Base-by-base conservation (phyloP, 106 monocot species). In the Allium fistulosum region DNA sequence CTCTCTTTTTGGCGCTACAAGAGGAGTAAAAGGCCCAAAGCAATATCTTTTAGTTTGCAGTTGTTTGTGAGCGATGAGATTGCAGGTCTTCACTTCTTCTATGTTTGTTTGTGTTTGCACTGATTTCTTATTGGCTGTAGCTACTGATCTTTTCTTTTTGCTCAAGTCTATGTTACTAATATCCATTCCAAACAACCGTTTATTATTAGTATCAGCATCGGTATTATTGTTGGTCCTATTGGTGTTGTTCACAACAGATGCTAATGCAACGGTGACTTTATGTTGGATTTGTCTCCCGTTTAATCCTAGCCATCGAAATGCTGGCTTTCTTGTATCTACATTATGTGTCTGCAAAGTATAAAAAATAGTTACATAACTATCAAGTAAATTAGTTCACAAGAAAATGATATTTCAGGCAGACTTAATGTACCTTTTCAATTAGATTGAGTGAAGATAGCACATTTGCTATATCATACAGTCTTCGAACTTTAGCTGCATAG, bases 391-490 rank as follows among this genome's bases (percentile, higher is more conserved):
- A 16, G n/a, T 10, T 49, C 22, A n/a, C 13, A 18, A 65, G 67
- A 3, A 10, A 10, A 14, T 1, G 22, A 22, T 22, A 22, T 22
- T 22, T 22, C 22, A 22, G 1, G 22, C 22, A 22, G 22, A 0
- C 22, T 22, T 22, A 22, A 22, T 22, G 22, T 81, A 97, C 96
- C 84, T 97, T 97, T 66, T 97, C 92, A 47, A 97, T 84, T 59
- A 97, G 84, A 71, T 92, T 84, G 76, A 97, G 63, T 12, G 96
- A 92, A 60, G 88, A 88, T 11, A 97, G 66, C 48, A 97, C 92
- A 70, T 97, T 97, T 37, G 92, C 92, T 66, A 97, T 97, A 69
- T 97, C 96, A 68, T 97, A 97, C 17, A 97, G 70, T 15, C 92
- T 78, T 52, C 96, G 66, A 2, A 97, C 92, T 65, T 89, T 97